These are phyloP conservation scores for Alternaria brassicicola DNA, from an alignment of 2,329 filamentous ascomycete species.

Conservation along the genomic window DNA sequence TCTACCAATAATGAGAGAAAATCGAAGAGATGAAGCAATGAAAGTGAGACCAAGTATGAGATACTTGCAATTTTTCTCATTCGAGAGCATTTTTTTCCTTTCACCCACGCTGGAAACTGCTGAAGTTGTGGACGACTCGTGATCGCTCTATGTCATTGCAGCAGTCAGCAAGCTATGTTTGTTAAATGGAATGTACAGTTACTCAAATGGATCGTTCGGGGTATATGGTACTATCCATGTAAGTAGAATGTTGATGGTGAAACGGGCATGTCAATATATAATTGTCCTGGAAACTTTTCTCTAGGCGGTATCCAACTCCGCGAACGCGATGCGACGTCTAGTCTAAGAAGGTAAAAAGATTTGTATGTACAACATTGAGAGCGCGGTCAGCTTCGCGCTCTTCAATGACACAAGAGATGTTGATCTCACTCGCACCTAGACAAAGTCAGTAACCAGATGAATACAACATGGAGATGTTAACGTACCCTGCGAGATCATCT, in stretches of 20 bases:
- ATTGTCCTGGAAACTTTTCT: slow-evolving; percentile 7
- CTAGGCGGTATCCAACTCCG: slow-evolving; percentile 36
- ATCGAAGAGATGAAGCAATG: background rate
- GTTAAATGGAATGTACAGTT: too few species aligned
- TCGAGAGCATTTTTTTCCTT: background rate
- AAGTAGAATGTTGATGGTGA: too few species aligned
- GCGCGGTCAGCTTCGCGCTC: slow-evolving; percentile 88
- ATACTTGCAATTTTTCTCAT: background rate
- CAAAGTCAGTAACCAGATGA: background rate
- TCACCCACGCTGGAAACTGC: background rate
- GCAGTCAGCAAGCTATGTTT: too few species aligned
- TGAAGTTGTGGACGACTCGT: background rate
- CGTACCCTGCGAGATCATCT: slow-evolving; percentile 98
- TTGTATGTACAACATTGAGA: slow-evolving; percentile 95
- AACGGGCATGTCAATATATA: background rate
- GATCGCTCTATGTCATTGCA: background rate
- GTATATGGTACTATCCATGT: too few species aligned
- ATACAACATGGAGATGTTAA: background rate
- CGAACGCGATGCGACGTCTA: slow-evolving; percentile 48
- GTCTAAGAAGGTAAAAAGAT: slow-evolving; percentile 94
- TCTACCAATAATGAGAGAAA: background rate
- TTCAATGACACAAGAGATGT: slow-evolving; percentile 97
- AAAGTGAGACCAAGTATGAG: background rate
- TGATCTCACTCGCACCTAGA: slow-evolving; percentile 96
- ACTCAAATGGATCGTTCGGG: too few species aligned